Base-by-base conservation (phyloP, 2,329 filamentous ascomycete species). In the Alternaria postmessia region DNA sequence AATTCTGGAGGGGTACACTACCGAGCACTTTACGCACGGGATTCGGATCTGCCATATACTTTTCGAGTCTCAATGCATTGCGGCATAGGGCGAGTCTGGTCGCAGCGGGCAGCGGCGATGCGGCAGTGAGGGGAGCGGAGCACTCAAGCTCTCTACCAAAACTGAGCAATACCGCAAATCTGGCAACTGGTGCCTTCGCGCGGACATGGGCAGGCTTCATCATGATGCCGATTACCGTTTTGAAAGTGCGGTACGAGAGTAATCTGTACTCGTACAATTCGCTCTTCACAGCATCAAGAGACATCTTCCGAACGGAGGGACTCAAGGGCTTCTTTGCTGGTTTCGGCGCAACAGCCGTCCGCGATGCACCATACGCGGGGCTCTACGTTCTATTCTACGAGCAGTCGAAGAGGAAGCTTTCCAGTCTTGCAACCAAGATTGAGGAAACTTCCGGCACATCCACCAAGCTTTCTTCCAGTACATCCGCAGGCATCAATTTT, bases 311-410 rank as follows among this genome's bases (percentile, higher is more conserved):
- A 7, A 87, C 83, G 0, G 89, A 94, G 68, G 94, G 95, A 0
- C 57, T 91, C 4, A 87, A 89, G 30, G 95, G 94, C 0, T 96
- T 99, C 79, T 98, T 98, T 73, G 88, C 91, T 0, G 95, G 95
- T 1, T 97, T 96, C 73, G 95, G 95, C 42, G 95, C 94, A 1
- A 99, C 95, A 0, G 93, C 95, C 0, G 87, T 96, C 28, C 87
- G 95, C 46, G 95, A 99, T 79, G 95, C 94, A n/a, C 95, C 95
- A 0, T 98, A 98, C 76, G 95, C 95, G 0, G 95, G 95, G 0
- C 84, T 97, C 16, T 99, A 99, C 74, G 93, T 99, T 1, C 82
- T 97, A 7, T 91, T 97, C 69, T 99, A 99, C 79, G 95, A 99
- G 81, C 87, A 92, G 73, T 85, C 88, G 58, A 96, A 96, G 80